phyloP scores from a whole-genome alignment of 768 basidiomycete genomes.

The Lentinus tigrinus region DNA sequence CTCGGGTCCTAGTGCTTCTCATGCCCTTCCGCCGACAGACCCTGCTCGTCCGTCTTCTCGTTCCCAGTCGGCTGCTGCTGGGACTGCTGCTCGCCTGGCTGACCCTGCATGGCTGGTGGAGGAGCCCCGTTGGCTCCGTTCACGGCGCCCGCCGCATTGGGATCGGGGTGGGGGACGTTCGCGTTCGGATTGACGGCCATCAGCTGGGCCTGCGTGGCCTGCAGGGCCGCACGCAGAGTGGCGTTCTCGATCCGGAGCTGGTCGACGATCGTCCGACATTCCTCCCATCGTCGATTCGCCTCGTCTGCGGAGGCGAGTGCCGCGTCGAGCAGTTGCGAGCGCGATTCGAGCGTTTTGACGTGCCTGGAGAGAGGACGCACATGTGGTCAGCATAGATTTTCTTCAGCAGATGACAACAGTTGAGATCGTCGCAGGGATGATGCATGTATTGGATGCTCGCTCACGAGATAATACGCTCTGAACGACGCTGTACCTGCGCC shows the following conservation, averaged over 20 bases:
- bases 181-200: constrained; percentile 18
- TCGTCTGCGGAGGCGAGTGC: constrained; percentile 86
- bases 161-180: constrained; percentile 1
- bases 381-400: not conserved
- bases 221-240: constrained; percentile 69
- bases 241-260: constrained; percentile 84
- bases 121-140: constrained; percentile 6
- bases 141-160: not conserved
- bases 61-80: not conserved
- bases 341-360: constrained; percentile 83
- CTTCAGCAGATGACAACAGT: not conserved
- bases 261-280: constrained; percentile 87
- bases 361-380: constrained; percentile 46
- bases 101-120: not conserved
- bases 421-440: no score
- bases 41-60: constrained; percentile 8
- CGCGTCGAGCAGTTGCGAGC: constrained; percentile 82
- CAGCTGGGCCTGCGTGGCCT: constrained; percentile 34
- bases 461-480: no score
- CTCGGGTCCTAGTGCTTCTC: constrained; percentile 4
- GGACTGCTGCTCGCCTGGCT: not conserved
- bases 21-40: constrained; percentile 11
- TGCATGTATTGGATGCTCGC: no score
- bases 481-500: no score
- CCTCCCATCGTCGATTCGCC: constrained; percentile 87